Evolutionary conservation across 1,284 basidiomycete species (phyloP), one percentile per base, ranked within the genome.

Genomic region (Malassezia sympodialis): DNA sequence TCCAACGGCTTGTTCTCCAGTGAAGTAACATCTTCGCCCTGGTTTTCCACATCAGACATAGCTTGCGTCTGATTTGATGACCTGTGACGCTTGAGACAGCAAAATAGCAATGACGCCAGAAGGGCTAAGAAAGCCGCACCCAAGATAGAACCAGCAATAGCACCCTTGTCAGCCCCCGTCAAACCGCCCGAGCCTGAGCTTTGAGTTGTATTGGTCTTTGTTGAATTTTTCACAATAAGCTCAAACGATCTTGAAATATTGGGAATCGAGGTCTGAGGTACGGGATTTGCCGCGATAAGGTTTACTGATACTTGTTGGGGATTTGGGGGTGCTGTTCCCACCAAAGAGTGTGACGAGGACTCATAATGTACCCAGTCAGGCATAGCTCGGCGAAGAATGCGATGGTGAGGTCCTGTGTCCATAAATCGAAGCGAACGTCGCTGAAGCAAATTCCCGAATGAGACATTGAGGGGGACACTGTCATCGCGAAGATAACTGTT

Each of bases 391-490:
- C 55, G 49, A 21, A 34, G 8, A 24, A 44, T 5, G 1, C n/a
- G 21, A 14, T 32, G 23, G 7, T 15, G n/a, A 19, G 21, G 31
- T 12, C 8, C 2, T 11, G 42, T 14, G 19, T 45, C 17, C 7
- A 32, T 30, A 23, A 30, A 27, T 23, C 26, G 49, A 2, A 50
- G 11, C 15, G 42, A 35, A 19, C 55, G 55, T 4, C 45, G 43
- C 12, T 21, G 42, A 12, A 48, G 19, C 8, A 5, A n/a, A 5
- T 44, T 8, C 8, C 15, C 44, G 32, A 49, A 40, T 2, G 30
- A 19, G 10, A 57, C 44, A 34, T 39, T 51, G 11, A 43, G 7
- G 15, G 60, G 56, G 8, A 51, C 17, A 30, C 66, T 60, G 8
- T 42, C 23, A 17, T 51, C 42, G 8, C 57, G 50, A 17, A 58